Evolutionary conservation across 2,329 filamentous ascomycete genomes (phyloP), one percentile per base, ranked within the genome.

Genomic region (Pyrenophora seminiperda): DNA sequence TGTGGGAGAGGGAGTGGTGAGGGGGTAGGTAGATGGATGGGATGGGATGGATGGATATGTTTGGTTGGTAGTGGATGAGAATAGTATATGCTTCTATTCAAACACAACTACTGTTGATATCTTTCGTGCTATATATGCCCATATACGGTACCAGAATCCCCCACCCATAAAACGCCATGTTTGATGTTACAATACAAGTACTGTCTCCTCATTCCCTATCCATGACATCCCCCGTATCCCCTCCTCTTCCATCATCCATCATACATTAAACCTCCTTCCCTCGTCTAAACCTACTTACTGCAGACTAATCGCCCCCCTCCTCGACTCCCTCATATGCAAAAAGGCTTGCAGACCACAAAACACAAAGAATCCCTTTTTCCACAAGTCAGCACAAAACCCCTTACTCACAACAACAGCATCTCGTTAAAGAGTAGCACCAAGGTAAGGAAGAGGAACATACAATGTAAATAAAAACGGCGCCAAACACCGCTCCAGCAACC

Each of bases 291-390:
- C 38, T 17, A 11, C 18, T 13, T 29, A 9, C 33, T 17, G 81
- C 71, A 96, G 79, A 53, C 88, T 85, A 76, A 96, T 96, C 55
- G 90, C 88, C 58, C 92, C n/a, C n/a, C n/a, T n/a, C n/a, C n/a
- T n/a, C n/a, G n/a, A n/a, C n/a, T 92, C 88, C 74, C 91, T 87
- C 65, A 90, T 77, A 75, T 97, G 91, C 54, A 97, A 82, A 68
- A 89, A 84, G 57, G 91, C 93, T 74, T 97, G 93, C 61, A 92
- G 84, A 50, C 88, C 89, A 76, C 93, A 97, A 77, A 96, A 97
- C 41, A 95, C 81, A 48, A 97, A 83, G 80, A 97, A 97, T 14
- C 82, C 86, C 92, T 65, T n/a, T n/a, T n/a, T n/a, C n/a, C n/a
- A 38, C 30, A 11, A 17, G 20, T 65, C 53, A 55, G 48, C 15